Evolutionary conservation across 257 asterid species (phyloP).

Genomic region (Eucommia ulmoides): DNA sequence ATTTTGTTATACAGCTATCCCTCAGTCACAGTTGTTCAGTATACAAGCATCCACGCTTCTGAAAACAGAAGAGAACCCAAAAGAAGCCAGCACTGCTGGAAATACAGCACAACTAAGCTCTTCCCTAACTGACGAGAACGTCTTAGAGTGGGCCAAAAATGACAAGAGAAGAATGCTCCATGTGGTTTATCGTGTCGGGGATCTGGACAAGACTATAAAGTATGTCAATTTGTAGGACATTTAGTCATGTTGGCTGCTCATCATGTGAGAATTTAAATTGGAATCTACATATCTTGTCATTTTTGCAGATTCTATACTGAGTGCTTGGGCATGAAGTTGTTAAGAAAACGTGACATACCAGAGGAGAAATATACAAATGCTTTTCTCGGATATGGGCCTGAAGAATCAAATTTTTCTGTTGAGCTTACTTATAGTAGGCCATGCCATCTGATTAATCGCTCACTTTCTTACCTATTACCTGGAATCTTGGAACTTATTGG

Average conservation of each 20-base stretch:
- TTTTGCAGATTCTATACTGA: conserved; percentile 36
- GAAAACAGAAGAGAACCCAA: conserved; percentile 11
- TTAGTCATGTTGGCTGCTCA: no score
- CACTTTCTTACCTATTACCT: background rate
- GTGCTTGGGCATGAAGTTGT: conserved; percentile 43
- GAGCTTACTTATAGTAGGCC: conserved; percentile 43
- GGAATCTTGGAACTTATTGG: no score
- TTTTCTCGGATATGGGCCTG: conserved; percentile 41
- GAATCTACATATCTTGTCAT: background rate
- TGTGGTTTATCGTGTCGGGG: conserved; percentile 37
- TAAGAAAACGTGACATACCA: conserved; percentile 38
- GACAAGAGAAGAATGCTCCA: conserved; percentile 45
- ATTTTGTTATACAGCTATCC: conserved; percentile 18
- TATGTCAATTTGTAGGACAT: no score
- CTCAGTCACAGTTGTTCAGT: conserved; percentile 29
- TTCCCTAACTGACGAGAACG: conserved; percentile 14
- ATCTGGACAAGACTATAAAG: conserved; percentile 39
- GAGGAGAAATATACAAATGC: conserved; percentile 40
- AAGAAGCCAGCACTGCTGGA: conserved; percentile 5
- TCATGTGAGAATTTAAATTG: no score
- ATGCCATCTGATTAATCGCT: conserved; percentile 9
- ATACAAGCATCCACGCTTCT: conserved; percentile 15
- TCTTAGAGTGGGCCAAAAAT: conserved; percentile 26
- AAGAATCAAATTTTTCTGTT: conserved; percentile 31
- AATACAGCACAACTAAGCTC: conserved; percentile 14